A percentile compares a stretch with the other conserved stretches of the same genome.
These are phyloP conservation scores for Aspergillus nanangensis DNA, from an alignment of 495 filamentous ascomycete species.

Conservation along the genomic window DNA sequence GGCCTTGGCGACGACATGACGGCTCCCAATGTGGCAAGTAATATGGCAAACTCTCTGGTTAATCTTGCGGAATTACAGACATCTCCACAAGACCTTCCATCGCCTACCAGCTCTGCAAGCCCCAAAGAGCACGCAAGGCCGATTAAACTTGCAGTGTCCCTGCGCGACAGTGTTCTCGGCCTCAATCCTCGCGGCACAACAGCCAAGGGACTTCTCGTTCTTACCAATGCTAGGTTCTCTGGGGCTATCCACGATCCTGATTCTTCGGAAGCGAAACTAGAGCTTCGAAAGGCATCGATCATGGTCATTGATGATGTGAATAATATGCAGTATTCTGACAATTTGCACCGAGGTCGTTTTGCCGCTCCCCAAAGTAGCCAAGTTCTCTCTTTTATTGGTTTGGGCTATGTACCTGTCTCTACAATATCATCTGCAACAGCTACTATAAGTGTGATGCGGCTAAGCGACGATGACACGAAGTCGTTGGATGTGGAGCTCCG, in stretches of 20 bases:
- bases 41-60: constrained; percentile 73
- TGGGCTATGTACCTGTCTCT: constrained; percentile 80
- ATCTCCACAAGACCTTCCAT: constrained; percentile 15
- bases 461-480: constrained; percentile 49
- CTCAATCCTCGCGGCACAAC: constrained; percentile 75
- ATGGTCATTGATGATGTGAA: constrained; percentile 77
- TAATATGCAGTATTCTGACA: constrained; percentile 42
- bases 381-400: constrained; percentile 56
- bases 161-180: constrained; percentile 77
- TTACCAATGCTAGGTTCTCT: constrained; percentile 69
- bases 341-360: constrained; percentile 40
- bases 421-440: constrained; percentile 76
- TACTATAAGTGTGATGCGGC: constrained; percentile 51
- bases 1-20: constrained; percentile 62
- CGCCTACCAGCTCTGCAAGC: constrained; percentile 9
- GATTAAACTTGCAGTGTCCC: constrained; percentile 64
- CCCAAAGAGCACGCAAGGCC: constrained; percentile 35
- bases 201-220: constrained; percentile 70
- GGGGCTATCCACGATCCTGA: constrained; percentile 57
- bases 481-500: constrained; percentile 74
- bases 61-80: constrained; percentile 60
- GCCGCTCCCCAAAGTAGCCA: constrained; percentile 53
- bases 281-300: constrained; percentile 73
- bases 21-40: constrained; percentile 69
- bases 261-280: constrained; percentile 54